Evolutionary conservation across 192 early-diverging fungal species (phyloP), one percentile per base, ranked within the genome.

Genomic region (Blastocladiella britannica): DNA sequence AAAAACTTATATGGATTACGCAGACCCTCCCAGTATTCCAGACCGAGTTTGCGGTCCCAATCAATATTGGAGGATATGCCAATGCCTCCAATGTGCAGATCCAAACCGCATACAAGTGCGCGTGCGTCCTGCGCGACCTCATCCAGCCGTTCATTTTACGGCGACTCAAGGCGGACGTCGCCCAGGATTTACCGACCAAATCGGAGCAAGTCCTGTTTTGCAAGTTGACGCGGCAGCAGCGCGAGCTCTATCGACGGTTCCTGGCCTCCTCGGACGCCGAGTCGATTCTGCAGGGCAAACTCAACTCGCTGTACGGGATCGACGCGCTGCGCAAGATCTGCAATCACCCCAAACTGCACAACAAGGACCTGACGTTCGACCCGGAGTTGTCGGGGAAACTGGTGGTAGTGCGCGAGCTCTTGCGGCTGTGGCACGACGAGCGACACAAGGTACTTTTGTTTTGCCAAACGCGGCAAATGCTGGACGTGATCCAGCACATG

Each of bases 301-400:
- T 85, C 53, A 82, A 94, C 52, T 85, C 85, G 26, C 68, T 95
- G 26, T 85, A 69, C 66, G 92, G 91, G 12, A 91, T 95, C 55
- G 92, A 95, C 59, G 74, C 87, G 52, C 76, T 92, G 8, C 73
- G 92, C 53, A 96, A 98, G 72, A 92, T 94, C 26, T 98, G 94
- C 64, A 95, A 98, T 63, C 94, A 98, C 58, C 89, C 89, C 0
- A 92, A 96, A 63, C 66, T 90, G 18, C 30, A 83, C 9, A 57
- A 66, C 15, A 37, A 67, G 20, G 65, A 73, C 15, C 37, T 20
- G 15, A 20, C 4, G 37, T 20, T 86, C 4, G 65, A 73, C 27
- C 67, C 70, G 5, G 65, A 68, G 6, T 64, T 69, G 53, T 85
- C 86, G 28, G 92, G 94, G 9, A 98, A 98, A 63, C 79, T 93